Conservation (phyloP, 2,329 filamentous ascomycete genomes). For the Trichoderma polysporum region DNA sequence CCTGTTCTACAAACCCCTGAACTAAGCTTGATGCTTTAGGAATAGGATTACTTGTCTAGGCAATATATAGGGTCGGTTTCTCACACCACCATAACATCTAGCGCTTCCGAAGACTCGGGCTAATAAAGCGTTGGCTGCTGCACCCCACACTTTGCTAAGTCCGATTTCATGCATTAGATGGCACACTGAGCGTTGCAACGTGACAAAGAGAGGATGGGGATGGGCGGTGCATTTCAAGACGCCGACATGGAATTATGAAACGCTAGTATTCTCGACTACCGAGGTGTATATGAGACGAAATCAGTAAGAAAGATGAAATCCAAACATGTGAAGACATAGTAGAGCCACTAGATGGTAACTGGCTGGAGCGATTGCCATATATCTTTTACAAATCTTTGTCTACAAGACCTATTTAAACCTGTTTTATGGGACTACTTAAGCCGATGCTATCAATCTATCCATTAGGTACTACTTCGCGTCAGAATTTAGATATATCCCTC, state of each 20-base stretch:
- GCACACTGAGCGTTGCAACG: constrained; percentile 6
- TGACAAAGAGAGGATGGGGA: neutral
- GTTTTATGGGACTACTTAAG: neutral
- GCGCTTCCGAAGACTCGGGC: constrained; percentile 1
- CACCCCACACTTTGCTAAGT: constrained; percentile 12
- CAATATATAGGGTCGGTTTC: neutral
- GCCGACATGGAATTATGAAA: neutral
- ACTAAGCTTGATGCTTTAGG: neutral
- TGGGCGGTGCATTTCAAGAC: neutral
- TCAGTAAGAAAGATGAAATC: neutral
- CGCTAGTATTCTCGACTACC: neutral
- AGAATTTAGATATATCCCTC: neutral
- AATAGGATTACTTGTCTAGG: neutral
- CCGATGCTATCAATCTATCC: neutral
- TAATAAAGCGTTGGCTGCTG: neutral
- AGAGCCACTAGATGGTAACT: neutral
- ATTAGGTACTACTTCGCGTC: neutral
- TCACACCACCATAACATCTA: neutral
- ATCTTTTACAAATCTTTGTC: neutral
- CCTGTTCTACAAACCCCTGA: neutral
- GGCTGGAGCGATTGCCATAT: neutral
- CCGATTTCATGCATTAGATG: constrained; percentile 3
- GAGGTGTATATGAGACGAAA: neutral
- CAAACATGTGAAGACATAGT: neutral
- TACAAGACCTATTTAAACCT: neutral